Conservation (phyloP, 495 filamentous ascomycete genomes). For the Pseudevernia furfuracea region DNA sequence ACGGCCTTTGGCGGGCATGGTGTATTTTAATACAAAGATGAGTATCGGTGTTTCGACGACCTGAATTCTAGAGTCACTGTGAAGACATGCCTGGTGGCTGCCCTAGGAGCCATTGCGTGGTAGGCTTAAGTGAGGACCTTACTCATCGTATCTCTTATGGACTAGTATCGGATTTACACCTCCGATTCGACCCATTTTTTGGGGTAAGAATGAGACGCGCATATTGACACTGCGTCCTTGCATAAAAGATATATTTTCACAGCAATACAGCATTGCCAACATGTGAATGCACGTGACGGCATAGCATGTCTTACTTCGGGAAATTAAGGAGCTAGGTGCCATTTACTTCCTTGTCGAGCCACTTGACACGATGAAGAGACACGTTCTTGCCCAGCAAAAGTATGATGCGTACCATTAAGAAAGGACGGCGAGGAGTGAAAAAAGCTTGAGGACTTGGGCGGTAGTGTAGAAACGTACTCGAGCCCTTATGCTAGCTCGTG, state of each 20-base stretch:
- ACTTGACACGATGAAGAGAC: no score
- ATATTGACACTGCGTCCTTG: background rate
- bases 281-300: no score
- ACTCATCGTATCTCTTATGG: no score
- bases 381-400: no score
- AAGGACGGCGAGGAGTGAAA: no score
- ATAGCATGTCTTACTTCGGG: background rate
- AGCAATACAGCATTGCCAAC: background rate
- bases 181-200: no score
- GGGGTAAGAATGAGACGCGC: background rate
- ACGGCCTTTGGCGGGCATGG: background rate
- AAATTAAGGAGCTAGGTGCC: background rate
- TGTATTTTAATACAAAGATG: background rate
- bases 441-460: no score
- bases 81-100: background rate
- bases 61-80: background rate
- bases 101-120: background rate
- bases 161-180: no score
- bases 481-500: no score
- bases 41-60: background rate
- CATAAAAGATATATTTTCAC: background rate
- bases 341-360: background rate
- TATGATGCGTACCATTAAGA: no score
- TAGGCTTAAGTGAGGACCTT: background rate
- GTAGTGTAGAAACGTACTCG: no score